A percentile compares a stretch with the other conserved stretches of the same genome.
phyloP scores from a whole-genome alignment of 495 filamentous ascomycete species.

The Astrothelium macrocarpum region DNA sequence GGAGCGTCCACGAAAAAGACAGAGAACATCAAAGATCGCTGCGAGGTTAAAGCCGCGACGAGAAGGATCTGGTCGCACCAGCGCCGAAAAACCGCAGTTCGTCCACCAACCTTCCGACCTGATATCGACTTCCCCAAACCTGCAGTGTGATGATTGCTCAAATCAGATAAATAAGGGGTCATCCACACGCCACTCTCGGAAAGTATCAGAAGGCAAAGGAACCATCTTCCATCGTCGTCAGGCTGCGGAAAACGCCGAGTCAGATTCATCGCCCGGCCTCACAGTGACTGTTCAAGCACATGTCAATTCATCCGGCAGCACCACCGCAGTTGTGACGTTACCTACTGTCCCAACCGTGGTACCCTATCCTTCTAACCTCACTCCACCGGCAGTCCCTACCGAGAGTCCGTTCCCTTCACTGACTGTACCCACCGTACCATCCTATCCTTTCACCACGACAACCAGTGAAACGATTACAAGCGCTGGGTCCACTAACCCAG shows the following conservation, averaged over 20 bases:
- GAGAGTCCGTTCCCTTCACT: not conserved
- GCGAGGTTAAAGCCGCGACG: not conserved
- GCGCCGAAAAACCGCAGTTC: constrained; percentile 1
- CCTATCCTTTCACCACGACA: not conserved
- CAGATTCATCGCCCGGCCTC: not conserved
- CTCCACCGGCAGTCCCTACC: constrained; percentile 1
- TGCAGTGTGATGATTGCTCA: not conserved
- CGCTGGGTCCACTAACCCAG: not conserved
- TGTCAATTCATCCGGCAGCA: not conserved
- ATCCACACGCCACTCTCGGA: not conserved
- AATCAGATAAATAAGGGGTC: not conserved
- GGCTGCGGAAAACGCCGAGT: not conserved
- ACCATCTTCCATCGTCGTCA: constrained; percentile 6
- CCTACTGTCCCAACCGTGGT: not conserved
- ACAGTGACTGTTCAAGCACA: not conserved
- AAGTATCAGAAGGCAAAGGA: constrained; percentile 1
- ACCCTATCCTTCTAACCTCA: not conserved
- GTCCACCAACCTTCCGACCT: not conserved
- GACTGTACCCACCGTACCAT: not conserved
- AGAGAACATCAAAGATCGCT: not conserved
- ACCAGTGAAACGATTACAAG: not conserved
- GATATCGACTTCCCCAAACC: not conserved
- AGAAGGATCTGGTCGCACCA: not conserved
- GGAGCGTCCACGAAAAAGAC: not conserved
- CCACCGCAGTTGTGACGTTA: not conserved